Conservation (phyloP, 2,329 filamentous ascomycete genomes). For the Didymella arachidicola region DNA sequence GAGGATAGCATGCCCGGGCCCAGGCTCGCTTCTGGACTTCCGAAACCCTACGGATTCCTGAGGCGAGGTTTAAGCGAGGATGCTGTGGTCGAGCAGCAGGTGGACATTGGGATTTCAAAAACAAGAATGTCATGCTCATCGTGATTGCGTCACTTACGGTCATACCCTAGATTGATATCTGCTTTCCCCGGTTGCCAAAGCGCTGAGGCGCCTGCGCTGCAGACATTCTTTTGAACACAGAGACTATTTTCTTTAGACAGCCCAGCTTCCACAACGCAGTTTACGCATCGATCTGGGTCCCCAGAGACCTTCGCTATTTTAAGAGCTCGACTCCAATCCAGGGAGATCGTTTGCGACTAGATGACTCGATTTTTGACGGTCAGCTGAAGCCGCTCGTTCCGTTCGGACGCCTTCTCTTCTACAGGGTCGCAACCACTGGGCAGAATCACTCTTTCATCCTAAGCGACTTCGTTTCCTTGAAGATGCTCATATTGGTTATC, state of each 20-base stretch:
- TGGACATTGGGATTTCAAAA: not conserved
- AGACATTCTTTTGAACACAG: not conserved
- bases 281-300: not conserved
- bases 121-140: not conserved
- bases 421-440: not conserved
- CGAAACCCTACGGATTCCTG: not conserved
- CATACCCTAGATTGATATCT: not conserved
- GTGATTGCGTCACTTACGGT: not conserved
- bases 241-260: not conserved
- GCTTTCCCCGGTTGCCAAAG: not conserved
- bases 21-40: not conserved
- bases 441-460: not conserved
- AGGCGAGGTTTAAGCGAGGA: not conserved
- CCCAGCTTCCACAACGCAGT: not conserved
- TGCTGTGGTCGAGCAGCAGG: not conserved
- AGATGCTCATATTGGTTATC: not conserved
- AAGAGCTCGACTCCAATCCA: not conserved
- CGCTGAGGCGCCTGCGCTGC: not conserved
- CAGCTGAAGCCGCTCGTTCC: not conserved
- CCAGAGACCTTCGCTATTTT: not conserved
- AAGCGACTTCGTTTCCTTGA: not conserved
- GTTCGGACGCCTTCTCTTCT: not conserved
- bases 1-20: not conserved
- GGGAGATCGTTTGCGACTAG: not conserved
- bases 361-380: not conserved